These are phyloP conservation scores for Trichopus zeylanicus DNA, from an alignment of 116 monocot genomes.

Conservation along the genomic window DNA sequence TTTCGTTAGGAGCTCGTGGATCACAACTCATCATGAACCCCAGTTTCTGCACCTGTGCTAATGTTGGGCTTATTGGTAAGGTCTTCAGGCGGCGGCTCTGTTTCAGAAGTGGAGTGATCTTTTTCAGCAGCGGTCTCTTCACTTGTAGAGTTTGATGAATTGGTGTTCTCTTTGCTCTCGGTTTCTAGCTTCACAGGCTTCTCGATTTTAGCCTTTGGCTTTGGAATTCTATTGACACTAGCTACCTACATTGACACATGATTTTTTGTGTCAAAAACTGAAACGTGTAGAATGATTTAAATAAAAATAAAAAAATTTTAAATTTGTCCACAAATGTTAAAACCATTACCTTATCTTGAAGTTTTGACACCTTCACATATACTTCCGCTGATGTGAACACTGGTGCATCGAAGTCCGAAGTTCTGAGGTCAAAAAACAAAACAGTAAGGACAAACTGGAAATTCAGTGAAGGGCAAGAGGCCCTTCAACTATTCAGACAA, in stretches of 20 bases:
- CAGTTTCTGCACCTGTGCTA: slow-evolving; percentile 13
- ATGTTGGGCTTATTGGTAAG: slow-evolving; percentile 3
- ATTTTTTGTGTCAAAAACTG: neutral
- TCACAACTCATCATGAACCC: slow-evolving; percentile 65
- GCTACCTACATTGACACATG: slow-evolving; percentile 39
- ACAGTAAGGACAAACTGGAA: neutral
- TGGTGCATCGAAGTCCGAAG: slow-evolving; percentile 33
- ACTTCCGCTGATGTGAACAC: slow-evolving; percentile 75
- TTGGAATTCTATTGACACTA: slow-evolving; percentile 76
- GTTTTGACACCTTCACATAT: slow-evolving; percentile 42
- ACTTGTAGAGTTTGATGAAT: slow-evolving; percentile 8
- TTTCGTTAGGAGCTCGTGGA: neutral
- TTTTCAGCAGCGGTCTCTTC: slow-evolving; percentile 5
- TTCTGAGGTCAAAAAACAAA: slow-evolving; percentile 29
- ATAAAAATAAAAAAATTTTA: neutral
- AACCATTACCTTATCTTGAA: slow-evolving; percentile 65
- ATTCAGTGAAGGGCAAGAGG: neutral
- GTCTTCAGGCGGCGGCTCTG: slow-evolving; percentile 23
- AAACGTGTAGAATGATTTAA: neutral
- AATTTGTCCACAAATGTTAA: neutral
- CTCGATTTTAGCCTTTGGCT: slow-evolving; percentile 86
- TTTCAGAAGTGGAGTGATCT: slow-evolving; percentile 16
- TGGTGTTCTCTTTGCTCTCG: slow-evolving; percentile 21
- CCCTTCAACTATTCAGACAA: too few species aligned
- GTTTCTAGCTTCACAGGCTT: slow-evolving; percentile 52